Evolutionary conservation across 1,139 yeast species (phyloP).

Genomic region (Candida albicans): DNA sequence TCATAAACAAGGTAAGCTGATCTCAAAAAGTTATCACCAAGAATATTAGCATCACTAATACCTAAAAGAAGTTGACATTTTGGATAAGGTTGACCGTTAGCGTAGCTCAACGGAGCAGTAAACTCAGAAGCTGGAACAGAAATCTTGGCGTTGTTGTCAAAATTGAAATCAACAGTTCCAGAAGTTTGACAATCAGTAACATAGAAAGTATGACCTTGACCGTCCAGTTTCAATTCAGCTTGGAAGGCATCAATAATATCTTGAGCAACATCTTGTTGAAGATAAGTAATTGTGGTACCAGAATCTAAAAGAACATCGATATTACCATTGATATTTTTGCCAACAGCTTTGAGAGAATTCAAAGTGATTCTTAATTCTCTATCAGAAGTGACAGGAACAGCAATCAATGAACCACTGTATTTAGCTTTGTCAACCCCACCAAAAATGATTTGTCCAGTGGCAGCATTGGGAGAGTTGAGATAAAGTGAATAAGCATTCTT

Average conservation of each 20-base stretch:
- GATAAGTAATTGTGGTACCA: constrained; percentile 30
- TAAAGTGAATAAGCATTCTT: constrained; percentile 40
- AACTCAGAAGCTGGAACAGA: constrained; percentile 7
- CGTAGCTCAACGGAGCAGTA: constrained; percentile 15
- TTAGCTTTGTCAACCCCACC: constrained; percentile 33
- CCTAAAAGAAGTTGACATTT: constrained; percentile 5
- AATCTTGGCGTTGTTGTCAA: constrained; percentile 9
- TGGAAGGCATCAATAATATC: constrained; percentile 24
- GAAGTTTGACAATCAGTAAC: constrained; percentile 3
- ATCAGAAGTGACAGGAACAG: constrained; percentile 9
- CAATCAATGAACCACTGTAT: constrained; percentile 21
- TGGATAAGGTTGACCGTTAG: constrained; percentile 4
- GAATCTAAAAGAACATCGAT: constrained; percentile 20
- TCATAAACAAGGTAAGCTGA: constrained; percentile 30
- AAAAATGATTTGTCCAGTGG: constrained; percentile 26
- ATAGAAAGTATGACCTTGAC: neutral
- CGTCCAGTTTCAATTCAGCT: constrained; percentile 7
- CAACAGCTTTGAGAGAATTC: constrained; percentile 1
- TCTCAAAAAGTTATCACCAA: constrained; percentile 35
- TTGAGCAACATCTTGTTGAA: constrained; percentile 20
- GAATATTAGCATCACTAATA: constrained; percentile 11
- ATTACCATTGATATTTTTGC: neutral
- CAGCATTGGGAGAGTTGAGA: constrained; percentile 23
- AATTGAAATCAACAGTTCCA: constrained; percentile 9
- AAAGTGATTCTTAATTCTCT: constrained; percentile 6